These are phyloP conservation scores for Amauroascus niger DNA, from an alignment of 2,329 filamentous ascomycete species.

Conservation along the genomic window DNA sequence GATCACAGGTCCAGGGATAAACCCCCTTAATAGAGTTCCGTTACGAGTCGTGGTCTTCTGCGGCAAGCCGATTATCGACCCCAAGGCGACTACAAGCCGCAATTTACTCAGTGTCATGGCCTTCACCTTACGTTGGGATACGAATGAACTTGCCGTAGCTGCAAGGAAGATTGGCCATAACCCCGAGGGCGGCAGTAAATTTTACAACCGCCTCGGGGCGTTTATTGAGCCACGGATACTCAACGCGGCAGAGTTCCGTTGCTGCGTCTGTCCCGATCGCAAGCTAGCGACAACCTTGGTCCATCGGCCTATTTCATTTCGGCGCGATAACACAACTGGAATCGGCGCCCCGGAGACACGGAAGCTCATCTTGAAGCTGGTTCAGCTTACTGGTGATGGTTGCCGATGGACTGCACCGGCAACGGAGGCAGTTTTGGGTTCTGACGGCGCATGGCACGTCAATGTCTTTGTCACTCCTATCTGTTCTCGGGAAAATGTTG, in stretches of 20 bases:
- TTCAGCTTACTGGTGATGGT: constrained; percentile 17
- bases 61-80: constrained; percentile 18
- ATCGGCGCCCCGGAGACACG: constrained; percentile 8
- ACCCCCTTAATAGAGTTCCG: constrained; percentile 4
- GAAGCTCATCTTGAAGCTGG: constrained; percentile 15
- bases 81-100: constrained; percentile 6
- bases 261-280: constrained; percentile 18
- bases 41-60: constrained; percentile 16
- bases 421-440: constrained; percentile 15
- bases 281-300: constrained; percentile 17
- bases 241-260: constrained; percentile 17
- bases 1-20: background rate
- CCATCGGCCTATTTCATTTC: constrained; percentile 19
- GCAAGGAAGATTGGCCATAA: background rate
- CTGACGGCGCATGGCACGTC: constrained; percentile 17
- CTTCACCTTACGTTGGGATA: constrained; percentile 19
- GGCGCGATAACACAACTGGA: constrained; percentile 9
- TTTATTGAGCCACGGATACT: constrained; percentile 19
- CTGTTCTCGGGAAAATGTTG: constrained; percentile 13
- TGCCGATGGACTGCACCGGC: constrained; percentile 18
- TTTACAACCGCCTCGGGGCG: constrained; percentile 17
- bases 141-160: background rate
- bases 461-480: constrained; percentile 21
- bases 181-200: constrained; percentile 11
- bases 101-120: constrained; percentile 17